These are phyloP conservation scores for Hypoxylon lienhwacheense DNA, from an alignment of 495 filamentous ascomycete species.

Conservation along the genomic window DNA sequence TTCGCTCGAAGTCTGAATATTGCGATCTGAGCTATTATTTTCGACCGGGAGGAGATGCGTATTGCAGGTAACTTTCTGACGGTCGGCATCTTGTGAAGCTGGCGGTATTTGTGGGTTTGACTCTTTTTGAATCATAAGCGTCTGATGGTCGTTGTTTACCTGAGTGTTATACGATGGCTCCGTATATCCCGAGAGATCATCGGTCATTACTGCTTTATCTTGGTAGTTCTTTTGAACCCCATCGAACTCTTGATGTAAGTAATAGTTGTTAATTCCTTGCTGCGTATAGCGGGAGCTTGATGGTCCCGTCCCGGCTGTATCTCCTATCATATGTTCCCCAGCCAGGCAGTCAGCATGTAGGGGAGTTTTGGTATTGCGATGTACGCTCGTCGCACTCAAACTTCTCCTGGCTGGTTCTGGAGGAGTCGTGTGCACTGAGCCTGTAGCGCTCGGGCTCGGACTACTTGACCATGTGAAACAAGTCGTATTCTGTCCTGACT, in stretches of 20 bases:
- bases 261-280: neutral
- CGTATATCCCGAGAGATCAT: constrained; percentile 2
- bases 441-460: constrained; percentile 2
- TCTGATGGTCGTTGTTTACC: neutral
- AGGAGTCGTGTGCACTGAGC: constrained; percentile 18
- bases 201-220: constrained; percentile 32
- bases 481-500: constrained; percentile 25
- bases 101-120: neutral
- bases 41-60: neutral
- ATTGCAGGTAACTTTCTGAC: constrained; percentile 12
- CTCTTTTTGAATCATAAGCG: neutral
- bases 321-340: neutral
- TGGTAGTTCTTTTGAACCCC: constrained; percentile 11
- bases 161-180: neutral
- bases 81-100: constrained; percentile 1
- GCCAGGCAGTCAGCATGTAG: constrained; percentile 6
- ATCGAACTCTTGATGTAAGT: neutral
- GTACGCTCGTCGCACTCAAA: constrained; percentile 34
- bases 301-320: neutral
- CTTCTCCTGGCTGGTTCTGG: constrained; percentile 24
- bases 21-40: neutral
- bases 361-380: constrained; percentile 24
- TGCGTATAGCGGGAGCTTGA: neutral
- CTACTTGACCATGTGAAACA: constrained; percentile 41
- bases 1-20: neutral